Base-by-base conservation (phyloP, 2,329 filamentous ascomycete species). In the Chalaropsis thielavioides region DNA sequence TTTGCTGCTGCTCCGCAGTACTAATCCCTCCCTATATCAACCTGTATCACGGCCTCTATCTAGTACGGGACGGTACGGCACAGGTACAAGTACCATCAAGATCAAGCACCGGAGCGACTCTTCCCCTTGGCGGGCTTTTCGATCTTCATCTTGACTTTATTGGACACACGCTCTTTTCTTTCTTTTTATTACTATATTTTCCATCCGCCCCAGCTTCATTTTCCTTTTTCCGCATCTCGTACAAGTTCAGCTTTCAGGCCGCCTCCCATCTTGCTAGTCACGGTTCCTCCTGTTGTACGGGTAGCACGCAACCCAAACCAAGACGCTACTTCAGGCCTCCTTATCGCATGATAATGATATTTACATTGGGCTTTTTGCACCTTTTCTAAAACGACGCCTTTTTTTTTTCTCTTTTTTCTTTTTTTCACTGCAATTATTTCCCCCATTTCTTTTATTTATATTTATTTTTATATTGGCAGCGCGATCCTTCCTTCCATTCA, bases 331-430 rank as follows among this genome's bases (percentile, higher is more conserved):
- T 58, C 13, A 58, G 54, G 54, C 54, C 54, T 58, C 54, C 54
- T 58, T 58, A 58, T 58, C 54, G 54, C 54, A 58, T 58, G 54
- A 58, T 38, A 58, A 38, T 58, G 54, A 38, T 58, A 58, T 58
- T 51, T 61, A 40, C 41, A 61, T 43, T 19, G 41, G 41, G 59
- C 3, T 44, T 27, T 43, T 44, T 44, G 35, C 27, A 61, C 35
- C 38, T n/a, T 61, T 43, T 27, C n/a, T 27, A 61, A 61, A 27
- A 44, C 43, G 59, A 27, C 59, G 41, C 59, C 40, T 15, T n/a
- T 17, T 63, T 63, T 15, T 27, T 13, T n/a, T 46, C 19, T 44
- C 24, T 62, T 10, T 41, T 54, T n/a, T 15, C 11, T 54, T 51
- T 19, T 17, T 27, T 31, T 15, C 19, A 4, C n/a, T 35, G 17